Base-by-base conservation (phyloP, 257 asterid genomes). In the Nemophila menziesii region DNA sequence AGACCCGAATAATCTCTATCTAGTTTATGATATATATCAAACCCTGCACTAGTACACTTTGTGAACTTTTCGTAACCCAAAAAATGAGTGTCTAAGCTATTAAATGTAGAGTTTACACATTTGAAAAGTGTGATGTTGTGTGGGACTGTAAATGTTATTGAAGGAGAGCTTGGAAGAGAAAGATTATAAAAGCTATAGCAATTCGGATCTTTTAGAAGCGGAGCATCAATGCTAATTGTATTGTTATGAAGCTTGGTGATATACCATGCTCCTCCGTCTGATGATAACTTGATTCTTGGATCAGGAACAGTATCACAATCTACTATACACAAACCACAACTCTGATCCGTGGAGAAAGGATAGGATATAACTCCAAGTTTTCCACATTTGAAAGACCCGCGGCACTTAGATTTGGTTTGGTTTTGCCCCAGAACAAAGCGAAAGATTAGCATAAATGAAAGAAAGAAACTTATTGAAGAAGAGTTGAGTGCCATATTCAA, bases 251-350 rank as follows among this genome's bases (percentile, higher is more conserved):
- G 12, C 2, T 9, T 37, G 0, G 61, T 29, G 1, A 11, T 5
- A 45, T 48, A 68, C 54, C 44, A 20, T 18, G n/a, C n/a, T 34
- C 10, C 10, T 5, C 6, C 36, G 5, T 26, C 57, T 20, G 26
- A 8, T 12, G 22, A 39, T 0, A 74, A 27, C 52, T 52, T 55
- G 16, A 78, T 11, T 5, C 0, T 26, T 37, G 72, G 81, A 22
- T 8, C 0, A 33, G 16, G 22, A 1, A 16, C 5, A 14, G 9
- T 18, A 20, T 39, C 14, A 18, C 54, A 27, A 3, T 48, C 20
- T 20, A 72, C 43, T 16, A 27, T 13, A 58, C 62, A 44, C 26
- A 73, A 33, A 5, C 86, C 82, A 16, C 83, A 75, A 0, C 23
- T 39, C 0, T 53, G 46, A 5, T 15, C 20, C 1, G 21, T 1